A percentile compares a stretch with the other conserved stretches of the same genome.
Conservation (phyloP, 345 rosid species). For the Rhodamnia rubescens region DNA sequence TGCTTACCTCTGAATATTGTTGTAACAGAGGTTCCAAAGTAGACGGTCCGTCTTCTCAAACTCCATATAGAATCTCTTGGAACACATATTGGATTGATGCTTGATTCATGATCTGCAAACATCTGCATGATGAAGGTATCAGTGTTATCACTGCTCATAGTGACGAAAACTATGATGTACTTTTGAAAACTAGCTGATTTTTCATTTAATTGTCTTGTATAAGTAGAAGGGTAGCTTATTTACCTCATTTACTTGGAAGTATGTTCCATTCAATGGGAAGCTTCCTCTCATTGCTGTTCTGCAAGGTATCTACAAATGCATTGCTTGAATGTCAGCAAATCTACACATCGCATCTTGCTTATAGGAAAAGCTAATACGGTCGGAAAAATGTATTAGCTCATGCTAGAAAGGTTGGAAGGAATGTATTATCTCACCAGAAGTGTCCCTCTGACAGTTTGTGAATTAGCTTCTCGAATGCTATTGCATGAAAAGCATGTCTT, state of each 20-base stretch:
- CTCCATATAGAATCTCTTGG: constrained; percentile 76
- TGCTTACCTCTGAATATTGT: constrained; percentile 74
- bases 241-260: constrained; percentile 95
- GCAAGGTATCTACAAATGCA: constrained; percentile 65
- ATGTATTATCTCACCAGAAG: constrained; percentile 47
- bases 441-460: constrained; percentile 79
- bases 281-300: constrained; percentile 96
- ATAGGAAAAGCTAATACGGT: not conserved
- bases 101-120: constrained; percentile 78
- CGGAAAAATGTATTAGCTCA: not conserved
- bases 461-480: constrained; percentile 53
- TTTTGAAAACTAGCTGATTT: not conserved
- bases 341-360: not conserved
- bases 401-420: not conserved
- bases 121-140: constrained; percentile 33
- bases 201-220: not conserved
- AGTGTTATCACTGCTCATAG: not conserved
- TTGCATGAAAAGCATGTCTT: constrained; percentile 69
- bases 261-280: constrained; percentile 88
- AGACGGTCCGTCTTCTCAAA: constrained; percentile 64
- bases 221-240: not conserved
- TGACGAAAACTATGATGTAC: not conserved
- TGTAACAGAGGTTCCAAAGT: constrained; percentile 85
- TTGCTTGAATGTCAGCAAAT: constrained; percentile 7
- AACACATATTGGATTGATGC: constrained; percentile 64